A percentile compares a stretch with the other conserved stretches of the same genome.
Evolutionary conservation across 2,329 filamentous ascomycete genomes (phyloP).

Genomic region (Stagonosporopsis chrysanthemi): DNA sequence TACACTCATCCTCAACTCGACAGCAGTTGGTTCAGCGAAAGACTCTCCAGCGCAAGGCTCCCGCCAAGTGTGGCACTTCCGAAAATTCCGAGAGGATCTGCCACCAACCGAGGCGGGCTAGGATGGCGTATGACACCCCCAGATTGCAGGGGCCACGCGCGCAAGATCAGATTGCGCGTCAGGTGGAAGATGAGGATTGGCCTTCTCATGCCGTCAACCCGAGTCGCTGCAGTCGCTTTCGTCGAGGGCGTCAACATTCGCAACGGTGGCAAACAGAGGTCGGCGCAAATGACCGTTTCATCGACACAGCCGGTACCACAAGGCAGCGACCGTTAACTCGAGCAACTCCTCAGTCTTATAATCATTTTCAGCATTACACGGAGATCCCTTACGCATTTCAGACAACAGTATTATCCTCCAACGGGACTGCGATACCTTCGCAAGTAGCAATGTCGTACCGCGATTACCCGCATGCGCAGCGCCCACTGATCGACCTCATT

Average conservation of each 20-base stretch:
- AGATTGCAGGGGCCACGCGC: constrained; percentile 16
- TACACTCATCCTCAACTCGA: not conserved
- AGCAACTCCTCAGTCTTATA: not conserved
- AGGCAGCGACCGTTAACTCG: constrained; percentile 10
- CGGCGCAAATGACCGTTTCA: constrained; percentile 3
- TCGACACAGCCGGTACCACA: constrained; percentile 3
- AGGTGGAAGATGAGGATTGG: constrained; percentile 7
- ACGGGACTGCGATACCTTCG: not conserved
- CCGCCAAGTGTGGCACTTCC: constrained; percentile 15
- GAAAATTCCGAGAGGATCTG: constrained; percentile 16
- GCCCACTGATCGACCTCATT: constrained; percentile 43
- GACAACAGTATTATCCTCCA: constrained; percentile 1
- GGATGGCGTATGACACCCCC: constrained; percentile 7
- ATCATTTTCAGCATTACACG: not conserved
- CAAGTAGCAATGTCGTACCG: constrained; percentile 35
- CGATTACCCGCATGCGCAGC: constrained; percentile 28
- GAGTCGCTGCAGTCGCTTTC: not conserved
- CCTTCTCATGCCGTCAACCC: constrained; percentile 2
- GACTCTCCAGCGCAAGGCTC: constrained; percentile 2
- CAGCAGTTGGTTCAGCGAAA: not conserved
- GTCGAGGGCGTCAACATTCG: constrained; percentile 1
- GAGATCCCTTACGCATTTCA: not conserved
- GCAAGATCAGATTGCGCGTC: constrained; percentile 9
- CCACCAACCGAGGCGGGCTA: constrained; percentile 16
- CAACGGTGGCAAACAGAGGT: not conserved